Evolutionary conservation across 352 stramenopile genomes (phyloP).

Genomic region (Thraustochytrium sp.): DNA sequence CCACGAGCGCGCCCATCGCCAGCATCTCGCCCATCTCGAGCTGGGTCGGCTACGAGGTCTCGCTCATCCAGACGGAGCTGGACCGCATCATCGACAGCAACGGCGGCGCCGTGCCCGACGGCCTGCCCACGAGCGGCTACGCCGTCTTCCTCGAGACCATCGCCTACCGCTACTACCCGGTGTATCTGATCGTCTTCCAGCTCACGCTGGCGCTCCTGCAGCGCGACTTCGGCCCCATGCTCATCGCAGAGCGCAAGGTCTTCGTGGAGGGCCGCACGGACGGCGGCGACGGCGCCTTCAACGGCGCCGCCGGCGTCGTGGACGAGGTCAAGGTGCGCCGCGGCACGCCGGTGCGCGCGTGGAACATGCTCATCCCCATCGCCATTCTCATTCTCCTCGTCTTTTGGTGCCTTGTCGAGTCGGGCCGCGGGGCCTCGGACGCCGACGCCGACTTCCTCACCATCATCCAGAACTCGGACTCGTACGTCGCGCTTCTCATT

Average conservation of each 20-base stretch:
- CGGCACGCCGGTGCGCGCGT: conserved; percentile 53
- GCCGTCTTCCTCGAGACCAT: conserved; percentile 51
- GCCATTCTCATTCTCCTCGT: conserved; percentile 70
- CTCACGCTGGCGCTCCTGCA: not conserved
- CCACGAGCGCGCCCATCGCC: conserved; percentile 71
- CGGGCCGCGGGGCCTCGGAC: conserved; percentile 5
- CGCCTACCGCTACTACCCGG: conserved; percentile 47
- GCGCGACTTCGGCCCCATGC: conserved; percentile 59
- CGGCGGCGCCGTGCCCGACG: not conserved
- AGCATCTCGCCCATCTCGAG: conserved; percentile 77
- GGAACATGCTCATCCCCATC: conserved; percentile 79
- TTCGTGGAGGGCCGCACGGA: conserved; percentile 56
- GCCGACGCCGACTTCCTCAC: conserved; percentile 14
- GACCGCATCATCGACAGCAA: not conserved
- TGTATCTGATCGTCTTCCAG: conserved; percentile 46
- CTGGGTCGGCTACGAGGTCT: conserved; percentile 78
- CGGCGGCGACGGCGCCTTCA: conserved; percentile 61
- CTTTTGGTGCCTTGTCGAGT: conserved; percentile 74
- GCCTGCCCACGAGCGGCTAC: conserved; percentile 63
- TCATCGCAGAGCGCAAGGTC: conserved; percentile 56
- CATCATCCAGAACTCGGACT: conserved; percentile 40
- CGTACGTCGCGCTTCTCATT: conserved; percentile 46
- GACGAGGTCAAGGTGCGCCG: not conserved
- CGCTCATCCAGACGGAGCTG: conserved; percentile 47
- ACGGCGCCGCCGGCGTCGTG: conserved; percentile 46